Conservation (phyloP, 2,329 filamentous ascomycete species). For the Helotiales sp. region DNA sequence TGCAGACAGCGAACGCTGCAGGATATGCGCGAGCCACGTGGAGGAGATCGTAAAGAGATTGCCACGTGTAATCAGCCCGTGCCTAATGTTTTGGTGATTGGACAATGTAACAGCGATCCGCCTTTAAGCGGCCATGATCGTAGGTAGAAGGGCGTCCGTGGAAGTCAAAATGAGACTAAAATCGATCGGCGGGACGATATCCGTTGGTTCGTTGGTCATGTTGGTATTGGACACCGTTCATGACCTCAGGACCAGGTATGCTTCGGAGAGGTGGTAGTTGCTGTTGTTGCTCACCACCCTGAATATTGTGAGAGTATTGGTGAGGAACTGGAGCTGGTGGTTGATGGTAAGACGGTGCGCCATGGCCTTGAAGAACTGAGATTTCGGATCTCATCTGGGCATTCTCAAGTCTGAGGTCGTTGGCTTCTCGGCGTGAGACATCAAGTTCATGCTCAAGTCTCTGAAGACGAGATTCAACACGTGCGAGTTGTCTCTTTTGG, state of each 20-base stretch:
- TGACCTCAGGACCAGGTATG: conserved; percentile 56
- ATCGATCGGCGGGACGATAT: conserved; percentile 29
- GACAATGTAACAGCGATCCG: not conserved
- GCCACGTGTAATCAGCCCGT: conserved; percentile 14
- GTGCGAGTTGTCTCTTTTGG: conserved; percentile 41
- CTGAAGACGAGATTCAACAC: conserved; percentile 48
- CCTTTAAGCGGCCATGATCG: not conserved
- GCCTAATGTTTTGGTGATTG: not conserved
- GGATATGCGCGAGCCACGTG: conserved; percentile 5
- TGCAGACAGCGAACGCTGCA: not conserved
- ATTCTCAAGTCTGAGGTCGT: conserved; percentile 39
- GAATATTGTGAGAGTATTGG: conserved; percentile 24
- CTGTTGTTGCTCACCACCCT: conserved; percentile 44
- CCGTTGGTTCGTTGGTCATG: conserved; percentile 34
- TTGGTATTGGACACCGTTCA: conserved; percentile 68
- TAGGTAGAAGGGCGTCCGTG: not conserved
- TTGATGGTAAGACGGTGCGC: conserved; percentile 21
- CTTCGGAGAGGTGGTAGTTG: conserved; percentile 61
- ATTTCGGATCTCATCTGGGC: conserved; percentile 40
- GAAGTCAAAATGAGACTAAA: conserved; percentile 13
- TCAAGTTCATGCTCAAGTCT: conserved; percentile 51
- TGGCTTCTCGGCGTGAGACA: conserved; percentile 51
- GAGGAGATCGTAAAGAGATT: not conserved
- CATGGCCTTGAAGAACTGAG: conserved; percentile 25
- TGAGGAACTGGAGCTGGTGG: conserved; percentile 19